phyloP scores from a whole-genome alignment of 176 grass and related monocot genomes.

The Aegilops bicornis region DNA sequence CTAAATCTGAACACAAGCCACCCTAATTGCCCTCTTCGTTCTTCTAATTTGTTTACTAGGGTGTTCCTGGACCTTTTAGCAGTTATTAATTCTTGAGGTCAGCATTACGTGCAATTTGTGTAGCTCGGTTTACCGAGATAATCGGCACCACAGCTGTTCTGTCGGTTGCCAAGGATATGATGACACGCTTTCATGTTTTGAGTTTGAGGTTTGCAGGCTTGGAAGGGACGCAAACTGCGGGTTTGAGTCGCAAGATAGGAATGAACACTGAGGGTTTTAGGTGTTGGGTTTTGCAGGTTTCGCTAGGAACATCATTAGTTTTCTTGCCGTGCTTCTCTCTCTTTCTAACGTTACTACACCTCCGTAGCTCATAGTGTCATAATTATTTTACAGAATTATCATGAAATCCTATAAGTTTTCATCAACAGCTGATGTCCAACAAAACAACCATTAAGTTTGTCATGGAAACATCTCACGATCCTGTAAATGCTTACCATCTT shows the following conservation, averaged over 20 bases:
- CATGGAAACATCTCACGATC: no score
- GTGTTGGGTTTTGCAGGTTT: not conserved
- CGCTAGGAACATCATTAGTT: not conserved
- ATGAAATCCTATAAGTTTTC: no score
- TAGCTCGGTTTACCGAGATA: not conserved
- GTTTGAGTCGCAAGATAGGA: not conserved
- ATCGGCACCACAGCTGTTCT: not conserved
- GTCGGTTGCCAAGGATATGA: not conserved
- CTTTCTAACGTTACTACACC: not conserved
- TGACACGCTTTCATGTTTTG: not conserved
- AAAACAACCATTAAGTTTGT: no score
- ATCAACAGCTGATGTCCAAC: no score
- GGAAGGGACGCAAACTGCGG: not conserved
- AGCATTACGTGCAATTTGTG: not conserved
- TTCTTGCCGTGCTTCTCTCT: not conserved
- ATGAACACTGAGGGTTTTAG: slow-evolving; percentile 31
- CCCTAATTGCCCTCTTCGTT: not conserved
- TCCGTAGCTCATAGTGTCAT: not conserved
- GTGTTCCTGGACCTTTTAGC: not conserved
- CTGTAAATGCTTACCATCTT: no score
- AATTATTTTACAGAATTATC: not conserved
- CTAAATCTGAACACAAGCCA: not conserved
- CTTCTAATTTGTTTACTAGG: not conserved
- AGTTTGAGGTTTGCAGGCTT: not conserved
- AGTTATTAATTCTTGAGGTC: not conserved